Base-by-base conservation (phyloP, 2,329 filamentous ascomycete species). In the Fusarium veterinarium region DNA sequence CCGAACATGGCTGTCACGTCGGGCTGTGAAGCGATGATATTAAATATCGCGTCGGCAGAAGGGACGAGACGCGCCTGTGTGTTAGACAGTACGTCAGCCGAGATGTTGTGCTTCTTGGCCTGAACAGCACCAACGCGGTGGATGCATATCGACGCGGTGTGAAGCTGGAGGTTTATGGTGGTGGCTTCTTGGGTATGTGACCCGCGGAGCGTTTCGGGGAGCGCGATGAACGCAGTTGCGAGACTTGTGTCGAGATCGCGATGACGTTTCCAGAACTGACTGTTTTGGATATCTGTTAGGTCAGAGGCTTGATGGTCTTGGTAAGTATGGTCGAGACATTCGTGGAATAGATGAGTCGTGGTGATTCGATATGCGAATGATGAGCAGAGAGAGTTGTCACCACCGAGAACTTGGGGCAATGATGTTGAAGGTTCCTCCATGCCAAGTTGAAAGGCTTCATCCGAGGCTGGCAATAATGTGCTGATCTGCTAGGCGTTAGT, bases 121-220 rank as follows among this genome's bases (percentile, higher is more conserved):
- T 14, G 92, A 90, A 78, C 93, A 12, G 94, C 91, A 2, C 94
- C 94, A 4, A 92, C 92, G 80, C 95, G 93, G 76, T 97, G 94
- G 11, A 97, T 85, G 79, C 93, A 96, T 60, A 97, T 97, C 8
- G 91, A 90, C 5, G 93, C 92, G 0, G 93, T 93, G 78, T 97
- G 94, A 3, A 97, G 89, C 76, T 93, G 93, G 85, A 97, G 91
- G 73, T 96, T 97, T 59, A 91, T 86, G 75, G 95, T 94, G 1
- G 96, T 88, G 14, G 93, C 89, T 52, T 93, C 92, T 2, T 90
- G 86, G 74, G 95, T 88, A 46, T 86, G 82, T 0, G 93, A 93
- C 33, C 97, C 82, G 46, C 93, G 89, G 35, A 96, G 86, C 51
- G 88, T 83, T 59, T 91, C 90, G 0, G 94, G 94, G 10, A 97